Evolutionary conservation across 768 basidiomycete genomes (phyloP).

Genomic region (Tulasnella sp.): DNA sequence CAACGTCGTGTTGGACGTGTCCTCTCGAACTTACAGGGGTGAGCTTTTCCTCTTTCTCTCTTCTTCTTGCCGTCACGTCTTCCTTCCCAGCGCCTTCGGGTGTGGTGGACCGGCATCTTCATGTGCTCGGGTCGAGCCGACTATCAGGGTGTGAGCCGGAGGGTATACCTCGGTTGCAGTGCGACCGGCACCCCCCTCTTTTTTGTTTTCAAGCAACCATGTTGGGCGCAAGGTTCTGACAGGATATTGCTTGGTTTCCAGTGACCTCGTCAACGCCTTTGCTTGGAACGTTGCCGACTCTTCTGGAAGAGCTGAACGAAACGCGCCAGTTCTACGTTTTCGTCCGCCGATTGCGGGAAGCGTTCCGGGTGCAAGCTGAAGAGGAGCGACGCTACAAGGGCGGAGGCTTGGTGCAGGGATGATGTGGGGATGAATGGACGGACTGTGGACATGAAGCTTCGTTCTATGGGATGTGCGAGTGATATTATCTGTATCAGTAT

Average conservation of each 20-base stretch:
- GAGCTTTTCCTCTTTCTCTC: constrained; percentile 15
- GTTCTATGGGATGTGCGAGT: neutral
- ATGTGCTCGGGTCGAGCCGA: neutral
- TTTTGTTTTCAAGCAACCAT: constrained; percentile 4
- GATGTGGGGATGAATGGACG: neutral
- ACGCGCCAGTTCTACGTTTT: constrained; percentile 60
- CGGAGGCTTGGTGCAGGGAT: neutral
- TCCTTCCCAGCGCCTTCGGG: neutral
- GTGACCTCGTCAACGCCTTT: constrained; percentile 73
- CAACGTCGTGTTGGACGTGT: constrained; percentile 65
- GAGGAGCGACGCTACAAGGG: constrained; percentile 13
- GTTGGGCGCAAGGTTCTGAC: neutral
- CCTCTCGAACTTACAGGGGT: constrained; percentile 55
- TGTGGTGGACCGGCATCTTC: neutral
- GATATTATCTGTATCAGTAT: neutral
- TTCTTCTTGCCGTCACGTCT: neutral
- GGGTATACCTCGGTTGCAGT: neutral
- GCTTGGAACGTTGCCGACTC: constrained; percentile 50
- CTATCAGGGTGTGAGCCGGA: neutral
- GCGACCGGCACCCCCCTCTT: neutral
- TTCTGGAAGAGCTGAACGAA: constrained; percentile 61
- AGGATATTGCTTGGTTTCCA: constrained; percentile 23
- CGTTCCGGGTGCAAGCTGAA: constrained; percentile 15
- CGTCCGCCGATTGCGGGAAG: constrained; percentile 45
- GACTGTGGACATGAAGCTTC: neutral